These are phyloP conservation scores for Pichia sp. DNA, from an alignment of 1,139 yeast genomes.

Conservation along the genomic window DNA sequence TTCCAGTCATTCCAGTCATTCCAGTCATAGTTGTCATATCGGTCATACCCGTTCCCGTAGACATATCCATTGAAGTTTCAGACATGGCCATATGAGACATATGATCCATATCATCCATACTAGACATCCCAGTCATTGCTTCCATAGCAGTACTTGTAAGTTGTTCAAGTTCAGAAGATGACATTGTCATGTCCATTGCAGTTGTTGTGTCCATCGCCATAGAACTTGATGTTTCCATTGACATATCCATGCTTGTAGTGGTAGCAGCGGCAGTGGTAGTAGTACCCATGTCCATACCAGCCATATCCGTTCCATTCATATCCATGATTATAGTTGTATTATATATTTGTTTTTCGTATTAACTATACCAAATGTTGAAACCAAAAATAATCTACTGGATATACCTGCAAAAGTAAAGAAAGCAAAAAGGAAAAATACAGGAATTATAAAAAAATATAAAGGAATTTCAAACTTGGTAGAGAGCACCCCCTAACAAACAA, in stretches of 20 bases:
- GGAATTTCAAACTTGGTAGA: too few species aligned
- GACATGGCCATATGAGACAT: not conserved
- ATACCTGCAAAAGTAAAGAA: too few species aligned
- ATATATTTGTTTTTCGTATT: too few species aligned
- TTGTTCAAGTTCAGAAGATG: too few species aligned
- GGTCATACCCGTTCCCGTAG: constrained; percentile 4
- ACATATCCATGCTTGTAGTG: constrained; percentile 6
- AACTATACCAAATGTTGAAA: too few species aligned
- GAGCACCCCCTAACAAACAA: too few species aligned
- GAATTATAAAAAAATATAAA: too few species aligned
- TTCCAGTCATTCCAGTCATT: constrained; percentile 1
- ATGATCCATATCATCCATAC: not conserved
- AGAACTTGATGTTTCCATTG: too few species aligned
- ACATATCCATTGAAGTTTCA: not conserved
- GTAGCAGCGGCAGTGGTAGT: not conserved
- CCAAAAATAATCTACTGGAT: too few species aligned
- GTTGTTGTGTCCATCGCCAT: too few species aligned
- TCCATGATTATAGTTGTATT: not conserved
- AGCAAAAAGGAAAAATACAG: too few species aligned
- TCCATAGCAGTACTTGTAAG: too few species aligned
- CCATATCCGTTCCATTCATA: constrained; percentile 3
- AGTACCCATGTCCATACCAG: constrained; percentile 7
- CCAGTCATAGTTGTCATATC: not conserved
- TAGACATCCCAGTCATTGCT: constrained; percentile 2
- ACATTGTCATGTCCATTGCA: constrained; percentile 7